phyloP scores from a whole-genome alignment of 1,284 basidiomycete genomes.

The Mycosarcoma maydis region DNA sequence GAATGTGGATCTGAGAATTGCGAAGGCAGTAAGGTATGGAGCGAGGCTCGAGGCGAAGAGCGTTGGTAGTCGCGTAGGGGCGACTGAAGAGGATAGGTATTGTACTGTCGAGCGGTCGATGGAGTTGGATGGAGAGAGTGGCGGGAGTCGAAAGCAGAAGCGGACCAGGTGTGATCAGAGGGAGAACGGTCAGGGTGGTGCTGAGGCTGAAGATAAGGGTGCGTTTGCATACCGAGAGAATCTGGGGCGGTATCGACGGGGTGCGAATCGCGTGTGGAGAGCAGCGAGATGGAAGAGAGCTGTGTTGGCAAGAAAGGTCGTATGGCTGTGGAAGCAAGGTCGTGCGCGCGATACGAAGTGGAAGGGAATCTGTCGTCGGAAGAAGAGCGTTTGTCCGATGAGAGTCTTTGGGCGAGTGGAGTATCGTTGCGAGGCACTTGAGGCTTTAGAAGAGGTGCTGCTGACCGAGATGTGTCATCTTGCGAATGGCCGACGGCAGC shows the following conservation, averaged over 20 bases:
- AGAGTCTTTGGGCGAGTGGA: too few relatives aligned
- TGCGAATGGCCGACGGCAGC: too few relatives aligned
- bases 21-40: conserved; percentile 16
- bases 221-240: conserved; percentile 9
- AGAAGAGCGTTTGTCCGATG: background rate
- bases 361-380: background rate
- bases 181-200: conserved; percentile 1
- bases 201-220: conserved; percentile 1
- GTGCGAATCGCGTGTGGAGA: background rate
- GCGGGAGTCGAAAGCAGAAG: conserved; percentile 4
- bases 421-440: too few relatives aligned
- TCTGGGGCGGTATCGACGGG: background rate
- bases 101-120: conserved; percentile 1
- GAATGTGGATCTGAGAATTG: too few relatives aligned
- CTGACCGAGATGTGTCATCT: too few relatives aligned
- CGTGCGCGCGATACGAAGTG: background rate
- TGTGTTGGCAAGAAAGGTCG: background rate
- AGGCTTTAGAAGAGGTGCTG: too few relatives aligned
- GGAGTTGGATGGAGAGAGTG: conserved; percentile 5
- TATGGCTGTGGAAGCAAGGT: background rate
- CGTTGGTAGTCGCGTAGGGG: conserved; percentile 21
- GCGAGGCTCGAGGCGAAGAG: conserved; percentile 17
- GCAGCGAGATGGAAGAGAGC: background rate
- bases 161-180: conserved; percentile 12
- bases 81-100: conserved; percentile 26